These are phyloP conservation scores for Cyclocybe cylindracea DNA, from an alignment of 768 basidiomycete species.

Conservation along the genomic window DNA sequence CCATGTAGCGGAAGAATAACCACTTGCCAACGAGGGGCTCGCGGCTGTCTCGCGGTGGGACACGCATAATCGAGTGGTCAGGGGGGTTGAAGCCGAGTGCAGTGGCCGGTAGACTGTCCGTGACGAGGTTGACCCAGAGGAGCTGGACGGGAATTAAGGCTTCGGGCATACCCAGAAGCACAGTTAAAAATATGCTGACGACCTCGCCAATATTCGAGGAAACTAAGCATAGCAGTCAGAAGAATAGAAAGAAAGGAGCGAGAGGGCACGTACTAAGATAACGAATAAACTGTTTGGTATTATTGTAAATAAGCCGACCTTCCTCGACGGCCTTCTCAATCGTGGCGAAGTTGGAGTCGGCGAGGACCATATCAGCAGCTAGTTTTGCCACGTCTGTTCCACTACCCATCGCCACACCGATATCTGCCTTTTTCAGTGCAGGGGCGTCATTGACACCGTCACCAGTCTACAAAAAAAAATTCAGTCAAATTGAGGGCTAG, in stretches of 20 bases:
- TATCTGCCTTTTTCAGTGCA: constrained; percentile 94
- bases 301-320: constrained; percentile 97
- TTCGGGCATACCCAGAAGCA: constrained; percentile 98
- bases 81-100: constrained; percentile 98
- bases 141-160: constrained; percentile 97
- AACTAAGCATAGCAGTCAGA: constrained; percentile 40
- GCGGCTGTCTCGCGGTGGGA: constrained; percentile 85
- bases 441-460: constrained; percentile 99
- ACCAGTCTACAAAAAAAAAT: constrained; percentile 60
- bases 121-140: constrained; percentile 98
- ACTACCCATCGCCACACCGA: constrained; percentile 98
- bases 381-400: constrained; percentile 98
- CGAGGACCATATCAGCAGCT: constrained; percentile 97
- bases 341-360: constrained; percentile 96
- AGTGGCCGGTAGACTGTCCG: constrained; percentile 94
- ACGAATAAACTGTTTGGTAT: constrained; percentile 99
- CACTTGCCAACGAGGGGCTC: constrained; percentile 92
- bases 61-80: constrained; percentile 95
- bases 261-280: constrained; percentile 75
- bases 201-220: constrained; percentile 98
- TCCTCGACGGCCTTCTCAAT: constrained; percentile 98
- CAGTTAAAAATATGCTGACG: constrained; percentile 97
- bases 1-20: constrained; percentile 95
- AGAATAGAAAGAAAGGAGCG: background rate
- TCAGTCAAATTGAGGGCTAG: background rate